These are phyloP conservation scores for Nemania serpens DNA, from an alignment of 2,329 filamentous ascomycete genomes.

Conservation along the genomic window DNA sequence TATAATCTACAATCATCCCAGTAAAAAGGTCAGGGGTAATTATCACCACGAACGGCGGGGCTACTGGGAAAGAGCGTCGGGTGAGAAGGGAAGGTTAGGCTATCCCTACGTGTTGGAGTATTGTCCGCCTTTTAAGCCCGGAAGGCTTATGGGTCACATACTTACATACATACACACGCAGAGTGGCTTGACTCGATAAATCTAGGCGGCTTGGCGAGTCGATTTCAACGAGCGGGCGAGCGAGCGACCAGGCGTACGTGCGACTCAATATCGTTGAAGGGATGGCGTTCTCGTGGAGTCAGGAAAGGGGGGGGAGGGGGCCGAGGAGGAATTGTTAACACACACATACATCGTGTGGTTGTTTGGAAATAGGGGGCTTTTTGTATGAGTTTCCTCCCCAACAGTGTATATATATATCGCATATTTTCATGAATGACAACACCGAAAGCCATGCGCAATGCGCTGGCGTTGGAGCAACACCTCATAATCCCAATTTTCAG, in stretches of 20 bases:
- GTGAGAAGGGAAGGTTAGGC: neutral
- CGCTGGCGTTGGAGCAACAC: slow-evolving; percentile 10
- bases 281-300: slow-evolving; percentile 20
- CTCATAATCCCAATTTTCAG: neutral
- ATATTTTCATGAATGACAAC: slow-evolving; percentile 19
- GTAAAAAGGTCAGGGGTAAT: slow-evolving; percentile 17
- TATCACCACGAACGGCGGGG: neutral
- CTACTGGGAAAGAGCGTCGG: neutral
- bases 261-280: slow-evolving; percentile 2
- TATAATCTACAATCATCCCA: slow-evolving; percentile 32
- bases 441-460: slow-evolving; percentile 4
- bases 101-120: neutral
- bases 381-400: neutral
- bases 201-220: slow-evolving; percentile 10
- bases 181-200: slow-evolving; percentile 7
- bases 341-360: slow-evolving; percentile 6
- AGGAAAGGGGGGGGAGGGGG: neutral
- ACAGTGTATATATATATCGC: slow-evolving; percentile 16
- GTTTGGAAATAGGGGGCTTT: slow-evolving; percentile 1
- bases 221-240: slow-evolving; percentile 19
- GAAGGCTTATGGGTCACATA: neutral
- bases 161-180: neutral
- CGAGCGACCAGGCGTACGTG: slow-evolving; percentile 4
- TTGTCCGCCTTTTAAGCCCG: neutral
- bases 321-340: neutral